Evolutionary conservation across 768 basidiomycete species (phyloP), one percentile per base, ranked within the genome.

Genomic region (Mycena rebaudengoi): DNA sequence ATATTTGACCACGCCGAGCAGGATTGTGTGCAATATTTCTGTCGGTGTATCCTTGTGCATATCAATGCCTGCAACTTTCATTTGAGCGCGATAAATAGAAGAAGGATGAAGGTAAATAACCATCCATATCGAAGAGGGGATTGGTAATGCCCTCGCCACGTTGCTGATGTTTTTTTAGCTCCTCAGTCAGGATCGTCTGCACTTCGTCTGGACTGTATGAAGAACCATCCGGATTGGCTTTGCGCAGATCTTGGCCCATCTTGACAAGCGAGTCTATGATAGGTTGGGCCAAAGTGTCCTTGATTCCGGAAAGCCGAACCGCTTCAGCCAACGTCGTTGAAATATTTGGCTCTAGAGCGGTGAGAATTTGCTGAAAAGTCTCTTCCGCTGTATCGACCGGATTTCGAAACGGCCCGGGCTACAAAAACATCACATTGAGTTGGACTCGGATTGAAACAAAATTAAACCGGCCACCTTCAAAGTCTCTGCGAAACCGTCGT

Each of bases 1-100:
- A 28, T 80, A 80, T 40, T 79, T 80, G 14, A 78, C 65, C 2
- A 76, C 49, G 7, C 78, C 75, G 2, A 80, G 70, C 1, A 79
- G 69, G 3, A 76, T 66, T 0, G 72, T 79, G 28, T 80, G 79
- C 0, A 80, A 69, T 0, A 76, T 72, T 45, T 80, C 73, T 0
- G 71, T 75, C 0, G 74, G 77, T 0, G 73, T 80, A 32, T 80
- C 75, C 2, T 64, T 33, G 20, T 77, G 74, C n/a, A 76, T 65
- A 29, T 76, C 62, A 1, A 78, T 11, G 13, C 76, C 75, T 60
- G 21, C 13, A 41, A 18, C 10, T 37, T 10, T 18, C 18, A 18
- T 10, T 10, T 37, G 18, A 18, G 10, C 35, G 10, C 35, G 18
- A 37, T 10, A 10, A 37, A 10, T 10, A 10, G 10, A 10, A 10